phyloP scores from a whole-genome alignment of 2,329 filamentous ascomycete genomes.

The Trichophyton schoenleinii region DNA sequence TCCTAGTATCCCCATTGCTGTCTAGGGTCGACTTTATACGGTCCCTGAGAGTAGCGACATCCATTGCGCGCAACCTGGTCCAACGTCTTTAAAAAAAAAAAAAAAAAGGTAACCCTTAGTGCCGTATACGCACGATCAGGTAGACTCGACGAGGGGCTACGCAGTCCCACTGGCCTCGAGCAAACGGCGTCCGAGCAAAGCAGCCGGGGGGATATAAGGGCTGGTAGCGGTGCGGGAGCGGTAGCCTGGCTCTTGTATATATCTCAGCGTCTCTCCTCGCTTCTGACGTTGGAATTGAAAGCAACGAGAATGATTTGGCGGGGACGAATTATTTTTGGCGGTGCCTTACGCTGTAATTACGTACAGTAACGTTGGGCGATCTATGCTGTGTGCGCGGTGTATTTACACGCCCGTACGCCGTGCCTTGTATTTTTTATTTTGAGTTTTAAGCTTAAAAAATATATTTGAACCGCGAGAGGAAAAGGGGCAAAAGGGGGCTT shows the following conservation, averaged over 20 bases:
- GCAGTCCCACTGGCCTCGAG: neutral
- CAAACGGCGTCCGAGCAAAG: neutral
- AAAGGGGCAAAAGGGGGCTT: neutral
- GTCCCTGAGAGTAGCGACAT: slow-evolving; percentile 48
- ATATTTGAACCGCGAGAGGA: neutral
- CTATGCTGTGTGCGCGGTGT: neutral
- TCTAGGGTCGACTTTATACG: slow-evolving; percentile 54
- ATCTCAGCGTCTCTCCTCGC: neutral
- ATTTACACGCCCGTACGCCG: neutral
- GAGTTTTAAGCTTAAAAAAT: neutral
- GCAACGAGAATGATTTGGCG: slow-evolving; percentile 1
- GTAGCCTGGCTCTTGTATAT: neutral
- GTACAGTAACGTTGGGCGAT: neutral
- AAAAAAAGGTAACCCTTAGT: slow-evolving; percentile 4
- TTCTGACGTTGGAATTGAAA: neutral
- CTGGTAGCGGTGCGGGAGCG: neutral
- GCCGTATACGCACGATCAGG: slow-evolving; percentile 3
- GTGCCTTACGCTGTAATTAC: neutral
- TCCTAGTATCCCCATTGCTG: slow-evolving; percentile 48
- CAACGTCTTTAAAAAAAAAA: neutral
- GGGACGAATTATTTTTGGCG: slow-evolving; percentile 6
- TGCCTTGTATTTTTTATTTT: slow-evolving; percentile 2
- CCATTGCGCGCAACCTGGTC: slow-evolving; percentile 36
- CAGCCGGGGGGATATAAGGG: neutral
- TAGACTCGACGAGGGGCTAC: neutral